Evolutionary conservation across 805 yeast species (phyloP).

Genomic region (Candida manassasensis): DNA sequence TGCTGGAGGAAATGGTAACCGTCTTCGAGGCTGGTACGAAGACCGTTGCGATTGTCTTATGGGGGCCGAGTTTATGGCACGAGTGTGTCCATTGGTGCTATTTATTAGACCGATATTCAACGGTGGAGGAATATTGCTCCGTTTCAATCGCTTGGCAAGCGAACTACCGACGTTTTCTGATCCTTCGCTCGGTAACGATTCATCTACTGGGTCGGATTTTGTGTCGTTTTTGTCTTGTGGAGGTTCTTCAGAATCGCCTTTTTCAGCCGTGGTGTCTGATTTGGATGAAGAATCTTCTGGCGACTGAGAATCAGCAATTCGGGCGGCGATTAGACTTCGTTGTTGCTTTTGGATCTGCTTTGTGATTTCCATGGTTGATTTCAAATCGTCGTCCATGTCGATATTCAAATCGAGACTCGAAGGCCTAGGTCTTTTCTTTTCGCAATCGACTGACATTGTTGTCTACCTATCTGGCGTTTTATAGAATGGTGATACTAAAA

Average conservation of each 20-base stretch:
- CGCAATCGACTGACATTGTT: conserved; percentile 3
- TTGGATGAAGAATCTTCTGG: conserved; percentile 2
- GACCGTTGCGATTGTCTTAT: conserved; percentile 11
- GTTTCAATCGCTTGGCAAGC: conserved; percentile 21
- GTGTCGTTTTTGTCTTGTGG: conserved; percentile 3
- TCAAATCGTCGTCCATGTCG: conserved; percentile 27
- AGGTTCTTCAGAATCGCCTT: neutral
- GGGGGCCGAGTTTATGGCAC: conserved; percentile 33
- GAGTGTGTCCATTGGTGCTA: conserved; percentile 7
- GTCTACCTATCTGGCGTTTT: too few species aligned
- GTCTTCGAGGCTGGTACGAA: neutral
- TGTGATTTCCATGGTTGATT: conserved; percentile 25
- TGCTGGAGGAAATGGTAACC: neutral
- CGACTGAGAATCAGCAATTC: conserved; percentile 10
- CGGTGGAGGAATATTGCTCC: conserved; percentile 31
- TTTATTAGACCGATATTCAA: conserved; percentile 15
- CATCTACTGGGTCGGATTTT: neutral
- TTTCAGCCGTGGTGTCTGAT: neutral
- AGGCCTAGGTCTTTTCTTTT: conserved; percentile 17
- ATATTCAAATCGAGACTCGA: conserved; percentile 13
- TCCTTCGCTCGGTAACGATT: conserved; percentile 2
- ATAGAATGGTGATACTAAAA: too few species aligned
- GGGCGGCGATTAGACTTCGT: conserved; percentile 25
- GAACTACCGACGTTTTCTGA: neutral
- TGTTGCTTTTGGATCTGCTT: conserved; percentile 33